Evolutionary conservation across 2,329 filamentous ascomycete species (phyloP).

Genomic region (Nannizzia gypsea): DNA sequence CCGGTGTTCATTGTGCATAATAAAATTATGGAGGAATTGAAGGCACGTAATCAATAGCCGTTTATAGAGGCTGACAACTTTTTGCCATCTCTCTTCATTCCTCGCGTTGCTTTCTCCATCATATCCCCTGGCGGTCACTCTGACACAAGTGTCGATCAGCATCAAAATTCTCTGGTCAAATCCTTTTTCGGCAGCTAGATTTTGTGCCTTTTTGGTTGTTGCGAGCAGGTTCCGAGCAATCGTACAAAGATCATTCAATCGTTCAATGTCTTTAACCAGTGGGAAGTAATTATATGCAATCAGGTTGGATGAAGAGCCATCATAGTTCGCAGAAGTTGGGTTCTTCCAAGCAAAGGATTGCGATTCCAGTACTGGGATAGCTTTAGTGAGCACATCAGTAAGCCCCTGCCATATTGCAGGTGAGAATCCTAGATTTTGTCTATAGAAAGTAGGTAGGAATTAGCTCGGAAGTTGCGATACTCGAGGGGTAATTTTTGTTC

Average conservation of each 20-base stretch:
- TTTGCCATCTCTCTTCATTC: conserved; percentile 54
- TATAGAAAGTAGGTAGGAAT: conserved; percentile 16
- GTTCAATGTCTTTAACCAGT: conserved; percentile 50
- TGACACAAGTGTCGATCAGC: conserved; percentile 51
- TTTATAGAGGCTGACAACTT: conserved; percentile 54
- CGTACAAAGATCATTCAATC: conserved; percentile 50
- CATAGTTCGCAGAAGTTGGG: conserved; percentile 44
- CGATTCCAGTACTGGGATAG: conserved; percentile 49
- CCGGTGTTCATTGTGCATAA: conserved; percentile 52
- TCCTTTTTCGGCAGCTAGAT: conserved; percentile 48
- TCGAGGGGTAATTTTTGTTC: background rate
- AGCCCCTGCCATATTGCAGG: conserved; percentile 49
- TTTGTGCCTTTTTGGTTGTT: conserved; percentile 49
- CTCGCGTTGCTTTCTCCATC: conserved; percentile 51
- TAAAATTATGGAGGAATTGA: conserved; percentile 56
- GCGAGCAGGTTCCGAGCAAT: conserved; percentile 52
- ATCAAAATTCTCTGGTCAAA: conserved; percentile 52
- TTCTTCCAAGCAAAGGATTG: conserved; percentile 52
- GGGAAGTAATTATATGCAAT: conserved; percentile 49
- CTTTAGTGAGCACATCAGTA: conserved; percentile 45
- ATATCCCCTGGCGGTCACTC: conserved; percentile 52
- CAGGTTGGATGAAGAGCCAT: conserved; percentile 48
- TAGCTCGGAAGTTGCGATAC: background rate
- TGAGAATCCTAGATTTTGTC: conserved; percentile 46
- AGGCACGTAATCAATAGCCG: conserved; percentile 53